These are phyloP conservation scores for Pichia sp. DNA, from an alignment of 1,139 yeast genomes.

Conservation along the genomic window DNA sequence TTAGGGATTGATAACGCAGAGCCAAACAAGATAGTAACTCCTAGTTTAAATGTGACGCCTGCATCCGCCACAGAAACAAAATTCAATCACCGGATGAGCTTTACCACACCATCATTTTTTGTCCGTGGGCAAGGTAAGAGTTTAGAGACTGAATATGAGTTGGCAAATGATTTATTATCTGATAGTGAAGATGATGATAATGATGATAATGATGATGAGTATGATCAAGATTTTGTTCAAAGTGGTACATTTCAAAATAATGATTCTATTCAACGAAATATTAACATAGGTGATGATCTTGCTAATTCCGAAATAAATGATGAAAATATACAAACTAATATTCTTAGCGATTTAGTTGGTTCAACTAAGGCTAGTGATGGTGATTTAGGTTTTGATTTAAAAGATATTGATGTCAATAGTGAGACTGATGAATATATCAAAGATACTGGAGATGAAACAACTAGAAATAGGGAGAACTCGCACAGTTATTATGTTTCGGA, in stretches of 20 bases:
- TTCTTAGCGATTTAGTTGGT: slow-evolving; percentile 8
- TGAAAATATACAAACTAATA: slow-evolving; percentile 13
- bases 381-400: slow-evolving; percentile 1
- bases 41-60: background rate
- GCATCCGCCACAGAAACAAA: background rate
- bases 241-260: too few species aligned
- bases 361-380: background rate
- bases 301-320: slow-evolving; percentile 5
- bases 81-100: background rate
- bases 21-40: background rate
- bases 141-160: background rate
- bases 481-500: background rate
- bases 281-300: slow-evolving; percentile 1
- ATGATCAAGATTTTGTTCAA: background rate
- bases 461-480: background rate
- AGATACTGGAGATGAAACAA: background rate
- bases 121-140: slow-evolving; percentile 8
- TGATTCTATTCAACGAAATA: background rate
- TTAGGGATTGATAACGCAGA: background rate
- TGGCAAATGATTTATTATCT: slow-evolving; percentile 16
- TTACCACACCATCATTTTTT: slow-evolving; percentile 10
- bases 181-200: slow-evolving; percentile 22
- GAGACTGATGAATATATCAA: slow-evolving; percentile 3
- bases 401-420: slow-evolving; percentile 3
- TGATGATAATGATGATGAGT: background rate